These are phyloP conservation scores for Cubamyces lactineus DNA, from an alignment of 768 basidiomycete genomes.

Conservation along the genomic window DNA sequence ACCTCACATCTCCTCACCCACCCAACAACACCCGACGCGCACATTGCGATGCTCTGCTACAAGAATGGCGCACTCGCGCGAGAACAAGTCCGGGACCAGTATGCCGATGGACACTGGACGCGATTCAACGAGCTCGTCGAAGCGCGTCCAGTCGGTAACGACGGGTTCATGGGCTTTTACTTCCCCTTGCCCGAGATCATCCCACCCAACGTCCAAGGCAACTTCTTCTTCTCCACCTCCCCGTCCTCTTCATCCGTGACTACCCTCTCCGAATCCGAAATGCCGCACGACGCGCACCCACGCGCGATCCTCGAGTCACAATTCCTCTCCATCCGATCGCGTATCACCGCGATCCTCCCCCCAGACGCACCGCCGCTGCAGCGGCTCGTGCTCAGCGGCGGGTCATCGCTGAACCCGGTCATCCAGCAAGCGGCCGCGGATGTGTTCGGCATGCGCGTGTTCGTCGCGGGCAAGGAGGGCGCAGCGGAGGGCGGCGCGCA, in stretches of 20 bases:
- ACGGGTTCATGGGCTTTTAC: constrained; percentile 71
- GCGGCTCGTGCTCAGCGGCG: constrained; percentile 77
- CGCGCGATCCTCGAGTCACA: constrained; percentile 85
- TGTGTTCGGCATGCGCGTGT: constrained; percentile 77
- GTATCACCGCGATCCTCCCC: constrained; percentile 70
- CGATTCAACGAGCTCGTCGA: constrained; percentile 70
- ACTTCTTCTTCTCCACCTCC: constrained; percentile 58
- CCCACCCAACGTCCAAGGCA: constrained; percentile 74
- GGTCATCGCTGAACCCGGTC: constrained; percentile 71
- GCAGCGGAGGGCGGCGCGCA: constrained; percentile 74
- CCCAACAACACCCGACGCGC: constrained; percentile 60
- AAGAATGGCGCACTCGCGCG: constrained; percentile 87
- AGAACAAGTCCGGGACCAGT: constrained; percentile 71
- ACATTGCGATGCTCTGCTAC: constrained; percentile 92
- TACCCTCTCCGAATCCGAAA: constrained; percentile 30
- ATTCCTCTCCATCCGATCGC: constrained; percentile 76
- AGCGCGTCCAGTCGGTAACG: constrained; percentile 55
- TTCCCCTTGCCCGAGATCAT: constrained; percentile 90
- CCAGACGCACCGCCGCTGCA: constrained; percentile 55
- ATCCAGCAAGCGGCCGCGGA: constrained; percentile 80
- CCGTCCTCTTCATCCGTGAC: constrained; percentile 29
- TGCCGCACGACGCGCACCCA: constrained; percentile 57
- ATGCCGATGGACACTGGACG: constrained; percentile 64
- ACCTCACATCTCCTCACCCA: constrained; percentile 77
- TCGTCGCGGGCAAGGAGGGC: constrained; percentile 68